Evolutionary conservation across 2,329 filamentous ascomycete species (phyloP).

Genomic region (Cladophialophora exuberans): DNA sequence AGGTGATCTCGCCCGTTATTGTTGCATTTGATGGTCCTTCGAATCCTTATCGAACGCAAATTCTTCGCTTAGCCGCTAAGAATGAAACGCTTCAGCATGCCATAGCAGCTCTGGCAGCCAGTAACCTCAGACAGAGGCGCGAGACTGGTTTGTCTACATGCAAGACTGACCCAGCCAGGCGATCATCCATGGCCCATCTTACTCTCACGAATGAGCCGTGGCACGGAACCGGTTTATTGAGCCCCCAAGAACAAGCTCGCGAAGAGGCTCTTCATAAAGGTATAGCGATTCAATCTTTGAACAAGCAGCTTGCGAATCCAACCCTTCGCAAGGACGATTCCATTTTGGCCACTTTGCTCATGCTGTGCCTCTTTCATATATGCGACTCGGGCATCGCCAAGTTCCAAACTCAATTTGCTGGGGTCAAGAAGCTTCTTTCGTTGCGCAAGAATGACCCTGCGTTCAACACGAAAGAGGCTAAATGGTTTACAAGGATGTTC

Average conservation of each 20-base stretch:
- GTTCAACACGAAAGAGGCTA: conserved; percentile 46
- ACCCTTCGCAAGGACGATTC: conserved; percentile 79
- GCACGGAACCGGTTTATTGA: conserved; percentile 46
- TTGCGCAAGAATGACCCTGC: conserved; percentile 68
- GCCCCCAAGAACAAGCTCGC: conserved; percentile 64
- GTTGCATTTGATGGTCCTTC: conserved; percentile 84
- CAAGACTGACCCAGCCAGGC: conserved; percentile 54
- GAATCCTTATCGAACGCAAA: conserved; percentile 84
- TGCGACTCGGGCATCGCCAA: conserved; percentile 91
- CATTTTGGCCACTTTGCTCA: conserved; percentile 81
- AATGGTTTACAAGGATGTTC: conserved; percentile 90
- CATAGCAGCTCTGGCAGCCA: conserved; percentile 84
- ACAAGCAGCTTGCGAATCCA: conserved; percentile 79
- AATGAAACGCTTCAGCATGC: conserved; percentile 89
- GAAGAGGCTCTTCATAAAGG: conserved; percentile 85
- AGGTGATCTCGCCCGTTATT: conserved; percentile 87
- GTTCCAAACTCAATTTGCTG: conserved; percentile 90
- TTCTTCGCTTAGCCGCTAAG: conserved; percentile 74
- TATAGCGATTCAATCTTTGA: conserved; percentile 79
- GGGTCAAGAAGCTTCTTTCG: conserved; percentile 85
- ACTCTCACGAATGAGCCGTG: conserved; percentile 45
- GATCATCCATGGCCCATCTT: conserved; percentile 51
- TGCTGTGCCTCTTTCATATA: conserved; percentile 90
- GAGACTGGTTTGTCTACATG: conserved; percentile 57
- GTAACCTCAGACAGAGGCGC: conserved; percentile 83